Evolutionary conservation across 2,329 filamentous ascomycete genomes (phyloP), one percentile per base, ranked within the genome.

Genomic region (Colletotrichum musae): DNA sequence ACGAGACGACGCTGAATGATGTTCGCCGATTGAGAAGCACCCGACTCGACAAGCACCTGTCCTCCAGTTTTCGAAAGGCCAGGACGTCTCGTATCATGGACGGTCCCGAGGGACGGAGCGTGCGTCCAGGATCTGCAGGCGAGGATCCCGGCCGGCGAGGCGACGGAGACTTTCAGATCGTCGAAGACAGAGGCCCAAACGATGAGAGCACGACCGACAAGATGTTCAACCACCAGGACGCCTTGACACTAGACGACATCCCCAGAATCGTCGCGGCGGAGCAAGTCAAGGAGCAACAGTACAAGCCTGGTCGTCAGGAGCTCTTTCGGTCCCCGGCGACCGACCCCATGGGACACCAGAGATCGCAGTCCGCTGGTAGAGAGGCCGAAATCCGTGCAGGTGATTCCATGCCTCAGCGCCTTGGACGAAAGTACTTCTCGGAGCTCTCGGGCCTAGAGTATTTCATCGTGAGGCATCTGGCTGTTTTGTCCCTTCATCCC

Each of bases 1-100:
- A 98, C 78, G 95, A 98, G 83, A 97, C 95, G 82, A 97, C 95
- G 54, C 91, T 99, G 74, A 97, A 96, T 73, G 96, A 99, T 81
- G 96, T 99, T 77, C 92, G 94, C 75, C 89, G 96, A 71, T 83
- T 99, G 68, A 91, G 95, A 73, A 98, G 96, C 71, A 98, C 95
- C 24, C 91, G 96, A 36, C 92, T 98, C 77, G 95, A 99, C 77
- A 95, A 97, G 77, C 94, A 97, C 75, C 84, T 99, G 51, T 98
- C 95, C 43, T 97, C 94, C 24, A 98, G 94, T 58, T 94, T 95
- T 79, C 93, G 93, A 78, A 96, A 95, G 75, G 94, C 95, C 57
- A 89, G 96, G 73, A 94, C 94, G 28, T 98, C 96, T 9, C 89
- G 94, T 63, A 95, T 99, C 68, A 95, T 99, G 79, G 95, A 98